These are phyloP conservation scores for Cardiospermum halicacabum DNA, from an alignment of 345 rosid species.

Conservation along the genomic window DNA sequence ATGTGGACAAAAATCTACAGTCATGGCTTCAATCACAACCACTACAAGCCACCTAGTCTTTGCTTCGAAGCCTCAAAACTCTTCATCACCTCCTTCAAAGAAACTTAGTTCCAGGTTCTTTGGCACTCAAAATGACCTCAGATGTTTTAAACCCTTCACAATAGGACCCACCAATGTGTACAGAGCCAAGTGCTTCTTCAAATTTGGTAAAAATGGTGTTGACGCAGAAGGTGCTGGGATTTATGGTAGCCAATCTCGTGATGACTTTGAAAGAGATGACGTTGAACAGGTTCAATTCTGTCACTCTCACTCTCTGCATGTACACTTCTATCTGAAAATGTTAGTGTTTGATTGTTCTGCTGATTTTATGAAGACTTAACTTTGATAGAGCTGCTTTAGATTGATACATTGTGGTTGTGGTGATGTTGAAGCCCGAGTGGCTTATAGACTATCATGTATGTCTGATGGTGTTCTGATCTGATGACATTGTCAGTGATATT, in stretches of 20 bases:
- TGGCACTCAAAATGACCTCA: conserved; percentile 32
- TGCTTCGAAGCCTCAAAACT: conserved; percentile 34
- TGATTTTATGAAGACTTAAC: too few relatives aligned
- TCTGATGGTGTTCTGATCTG: background rate
- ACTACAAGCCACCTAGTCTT: conserved; percentile 24
- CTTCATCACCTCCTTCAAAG: conserved; percentile 24
- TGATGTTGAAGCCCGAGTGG: background rate
- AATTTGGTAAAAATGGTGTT: conserved; percentile 83
- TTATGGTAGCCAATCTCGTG: conserved; percentile 85
- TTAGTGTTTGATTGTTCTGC: too few relatives aligned
- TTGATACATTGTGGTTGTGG: background rate
- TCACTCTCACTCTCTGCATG: conserved; percentile 1
- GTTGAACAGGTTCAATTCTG: conserved; percentile 77
- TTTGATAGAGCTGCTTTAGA: background rate
- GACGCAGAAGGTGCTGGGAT: conserved; percentile 96
- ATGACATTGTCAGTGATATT: background rate
- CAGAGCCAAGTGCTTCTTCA: conserved; percentile 74
- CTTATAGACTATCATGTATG: background rate
- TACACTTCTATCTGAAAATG: background rate
- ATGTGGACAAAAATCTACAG: background rate
- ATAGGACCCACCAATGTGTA: conserved; percentile 75
- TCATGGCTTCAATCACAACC: conserved; percentile 49
- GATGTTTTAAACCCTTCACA: conserved; percentile 29
- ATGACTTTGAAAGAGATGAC: conserved; percentile 91
- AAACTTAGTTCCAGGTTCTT: conserved; percentile 47